Percentiles rank a stretch among this genome's conserved stretches.
Conservation (phyloP, 1,284 basidiomycete species). For the Cutaneotrichosporon mucoides region DNA sequence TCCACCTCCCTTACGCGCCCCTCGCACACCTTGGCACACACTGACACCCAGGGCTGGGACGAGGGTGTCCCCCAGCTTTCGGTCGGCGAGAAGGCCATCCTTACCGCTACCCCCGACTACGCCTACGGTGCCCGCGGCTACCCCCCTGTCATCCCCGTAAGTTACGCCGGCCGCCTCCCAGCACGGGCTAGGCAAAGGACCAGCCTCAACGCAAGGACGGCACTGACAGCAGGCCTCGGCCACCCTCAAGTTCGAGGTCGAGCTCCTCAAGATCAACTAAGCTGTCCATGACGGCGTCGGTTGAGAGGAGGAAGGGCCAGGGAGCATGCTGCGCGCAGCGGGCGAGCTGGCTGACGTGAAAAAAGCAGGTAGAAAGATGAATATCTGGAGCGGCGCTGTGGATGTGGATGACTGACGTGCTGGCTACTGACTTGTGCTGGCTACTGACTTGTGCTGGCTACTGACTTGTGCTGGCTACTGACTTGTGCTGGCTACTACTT, state of each 20-base stretch:
- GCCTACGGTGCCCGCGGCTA: constrained; percentile 53
- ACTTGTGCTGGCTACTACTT: too few relatives aligned
- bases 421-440: too few relatives aligned
- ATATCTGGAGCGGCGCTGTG: too few relatives aligned
- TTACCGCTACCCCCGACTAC: constrained; percentile 53
- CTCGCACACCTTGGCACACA: too few relatives aligned
- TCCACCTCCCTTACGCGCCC: background rate
- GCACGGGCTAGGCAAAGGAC: too few relatives aligned
- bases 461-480: too few relatives aligned
- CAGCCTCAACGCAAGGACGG: background rate
- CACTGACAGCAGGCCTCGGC: constrained; percentile 14
- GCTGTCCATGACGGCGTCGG: background rate
- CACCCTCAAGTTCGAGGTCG: constrained; percentile 56
- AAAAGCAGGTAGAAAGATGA: too few relatives aligned
- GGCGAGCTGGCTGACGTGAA: too few relatives aligned
- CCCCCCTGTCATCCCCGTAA: constrained; percentile 57
- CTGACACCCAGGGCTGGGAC: constrained; percentile 66
- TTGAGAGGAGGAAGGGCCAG: too few relatives aligned
- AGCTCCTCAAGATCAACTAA: constrained; percentile 54
- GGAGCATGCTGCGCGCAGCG: too few relatives aligned
- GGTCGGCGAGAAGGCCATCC: constrained; percentile 67
- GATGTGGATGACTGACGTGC: too few relatives aligned
- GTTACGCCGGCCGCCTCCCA: constrained; percentile 21
- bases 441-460: too few relatives aligned
- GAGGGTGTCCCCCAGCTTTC: constrained; percentile 77